Evolutionary conservation across 208 protist species (phyloP), one percentile per base, ranked within the genome.

Genomic region (Herpetomonas samuelpessoai): DNA sequence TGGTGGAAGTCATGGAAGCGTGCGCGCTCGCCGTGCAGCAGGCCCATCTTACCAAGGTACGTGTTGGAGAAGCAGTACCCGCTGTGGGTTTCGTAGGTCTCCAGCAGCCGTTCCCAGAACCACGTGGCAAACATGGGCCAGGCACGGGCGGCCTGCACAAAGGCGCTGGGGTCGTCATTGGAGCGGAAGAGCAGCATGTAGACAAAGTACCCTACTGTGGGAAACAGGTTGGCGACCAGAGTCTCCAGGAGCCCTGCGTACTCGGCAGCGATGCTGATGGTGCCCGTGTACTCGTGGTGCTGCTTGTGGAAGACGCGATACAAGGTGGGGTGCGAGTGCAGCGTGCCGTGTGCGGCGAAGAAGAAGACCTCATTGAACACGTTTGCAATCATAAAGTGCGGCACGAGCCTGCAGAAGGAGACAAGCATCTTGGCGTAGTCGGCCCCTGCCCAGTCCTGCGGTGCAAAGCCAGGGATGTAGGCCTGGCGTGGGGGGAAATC

Each of bases 1-100:
- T 89, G 82, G 59, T 89, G 82, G 26, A 65, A 85, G 61, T 89
- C 79, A 54, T 89, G 82, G 63, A 89, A 86, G 63, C 68, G 76
- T 9, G 81, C 60, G 35, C 75, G 71, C 46, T 75, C 51, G 12
- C 71, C 81, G 56, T 83, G 68, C 59, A 80, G 25, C 0, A 88
- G 45, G 25, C 81, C 81, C 28, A 80, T 16, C 38, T 68, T 68
- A 16, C 71, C 76, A 4, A 79, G 45, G 39, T 19, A 75, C 10
- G 76, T 78, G 44, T 79, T 62, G 28, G 51, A 54, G 44, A 88
- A 88, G 63, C 74, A 85, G 77, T 88, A 88, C 12, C 81, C 81
- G 35, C 69, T 79, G 62, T 88, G 79, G 19, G 67, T 56, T 57
- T 86, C 76, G 68, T 81, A 86, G 14, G 79, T 84, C 52, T 89